These are phyloP conservation scores for Talaromyces atroroseus DNA, from an alignment of 2,329 filamentous ascomycete species.

Conservation along the genomic window DNA sequence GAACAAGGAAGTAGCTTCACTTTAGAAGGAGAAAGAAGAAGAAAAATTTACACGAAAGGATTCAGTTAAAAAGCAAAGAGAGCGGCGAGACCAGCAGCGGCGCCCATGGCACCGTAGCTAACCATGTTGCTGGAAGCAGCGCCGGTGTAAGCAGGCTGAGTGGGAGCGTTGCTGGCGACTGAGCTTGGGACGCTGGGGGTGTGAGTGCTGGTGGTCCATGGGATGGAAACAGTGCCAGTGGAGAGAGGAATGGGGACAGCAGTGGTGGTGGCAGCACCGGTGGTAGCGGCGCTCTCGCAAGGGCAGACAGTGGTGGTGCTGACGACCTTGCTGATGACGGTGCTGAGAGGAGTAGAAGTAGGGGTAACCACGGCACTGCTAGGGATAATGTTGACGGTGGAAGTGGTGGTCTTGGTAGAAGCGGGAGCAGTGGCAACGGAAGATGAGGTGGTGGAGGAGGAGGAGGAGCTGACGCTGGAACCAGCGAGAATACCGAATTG, in stretches of 20 bases:
- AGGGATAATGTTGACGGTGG: conserved; percentile 2
- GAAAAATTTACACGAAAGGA: conserved; percentile 4
- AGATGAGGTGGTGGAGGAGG: not conserved
- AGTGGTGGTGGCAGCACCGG: conserved; percentile 7
- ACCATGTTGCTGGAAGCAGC: conserved; percentile 30
- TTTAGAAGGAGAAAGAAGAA: not conserved
- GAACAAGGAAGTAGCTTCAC: not conserved
- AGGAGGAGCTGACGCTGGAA: conserved; percentile 20
- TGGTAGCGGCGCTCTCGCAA: conserved; percentile 10
- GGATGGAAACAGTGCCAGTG: conserved; percentile 15
- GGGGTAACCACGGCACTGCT: conserved; percentile 9
- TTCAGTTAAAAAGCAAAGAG: conserved; percentile 31
- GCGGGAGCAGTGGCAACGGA: not conserved
- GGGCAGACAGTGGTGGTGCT: conserved; percentile 22
- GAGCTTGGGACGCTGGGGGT: conserved; percentile 5
- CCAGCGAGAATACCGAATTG: conserved; percentile 52
- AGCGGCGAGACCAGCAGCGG: conserved; percentile 30
- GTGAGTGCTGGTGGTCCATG: conserved; percentile 1
- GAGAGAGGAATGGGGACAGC: conserved; percentile 7
- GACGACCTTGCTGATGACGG: conserved; percentile 5
- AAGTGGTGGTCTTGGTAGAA: conserved; percentile 9
- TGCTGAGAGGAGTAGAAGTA: conserved; percentile 11
- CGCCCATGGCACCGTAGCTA: conserved; percentile 31
- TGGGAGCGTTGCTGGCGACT: conserved; percentile 13
- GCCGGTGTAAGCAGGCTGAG: conserved; percentile 24